phyloP scores from a whole-genome alignment of 202 grass and related monocot genomes.

The Zizania palustris region DNA sequence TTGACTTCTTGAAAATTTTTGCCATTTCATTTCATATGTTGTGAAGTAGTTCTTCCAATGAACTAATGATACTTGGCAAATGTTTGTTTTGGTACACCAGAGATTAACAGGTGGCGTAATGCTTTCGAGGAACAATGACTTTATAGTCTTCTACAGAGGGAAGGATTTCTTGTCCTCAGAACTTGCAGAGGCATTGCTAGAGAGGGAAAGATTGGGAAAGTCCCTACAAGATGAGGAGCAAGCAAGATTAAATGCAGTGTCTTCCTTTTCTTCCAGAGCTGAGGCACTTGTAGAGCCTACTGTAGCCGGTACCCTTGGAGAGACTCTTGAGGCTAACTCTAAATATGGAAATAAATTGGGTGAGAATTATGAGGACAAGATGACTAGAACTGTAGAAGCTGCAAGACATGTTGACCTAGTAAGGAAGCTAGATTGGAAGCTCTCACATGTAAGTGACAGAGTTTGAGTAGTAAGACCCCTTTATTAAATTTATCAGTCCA shows the following conservation, averaged over 20 bases:
- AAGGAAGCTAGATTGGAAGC: constrained; percentile 89
- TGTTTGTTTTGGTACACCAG: constrained; percentile 58
- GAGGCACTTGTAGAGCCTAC: constrained; percentile 48
- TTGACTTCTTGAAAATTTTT: constrained; percentile 19
- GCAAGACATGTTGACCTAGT: constrained; percentile 80
- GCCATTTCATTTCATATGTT: constrained; percentile 29
- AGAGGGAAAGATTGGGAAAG: constrained; percentile 81
- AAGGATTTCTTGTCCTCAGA: constrained; percentile 94
- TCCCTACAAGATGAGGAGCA: constrained; percentile 88
- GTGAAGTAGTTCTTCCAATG: constrained; percentile 29
- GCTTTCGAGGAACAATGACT: constrained; percentile 95
- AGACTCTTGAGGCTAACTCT: constrained; percentile 78
- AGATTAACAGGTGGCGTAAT: constrained; percentile 90
- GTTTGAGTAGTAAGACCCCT: constrained; percentile 20
- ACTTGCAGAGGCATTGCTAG: constrained; percentile 68
- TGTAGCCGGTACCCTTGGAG: constrained; percentile 77
- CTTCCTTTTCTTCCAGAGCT: constrained; percentile 51
- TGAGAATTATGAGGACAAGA: constrained; percentile 61
- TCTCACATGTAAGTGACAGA: constrained; percentile 66
- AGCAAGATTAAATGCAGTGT: constrained; percentile 53
- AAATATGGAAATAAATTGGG: constrained; percentile 73
- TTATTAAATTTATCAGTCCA: constrained; percentile 15
- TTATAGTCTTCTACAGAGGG: constrained; percentile 94
- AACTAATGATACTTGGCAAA: constrained; percentile 23
- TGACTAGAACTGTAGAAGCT: constrained; percentile 72